Conservation (phyloP, 2,329 filamentous ascomycete species). For the Diaporthe batatas region DNA sequence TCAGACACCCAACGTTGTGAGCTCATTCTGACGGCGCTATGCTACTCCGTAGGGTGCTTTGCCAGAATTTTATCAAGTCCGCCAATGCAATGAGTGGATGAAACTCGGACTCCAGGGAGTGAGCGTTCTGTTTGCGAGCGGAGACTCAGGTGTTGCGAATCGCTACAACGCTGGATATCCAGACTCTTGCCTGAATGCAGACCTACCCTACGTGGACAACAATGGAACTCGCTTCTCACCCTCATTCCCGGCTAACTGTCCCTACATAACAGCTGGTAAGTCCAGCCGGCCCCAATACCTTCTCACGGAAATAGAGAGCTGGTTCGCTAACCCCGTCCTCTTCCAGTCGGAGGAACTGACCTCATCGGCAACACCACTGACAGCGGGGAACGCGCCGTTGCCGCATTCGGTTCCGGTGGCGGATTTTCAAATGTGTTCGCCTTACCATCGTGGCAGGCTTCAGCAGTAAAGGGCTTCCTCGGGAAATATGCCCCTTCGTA, state of each 20-base stretch:
- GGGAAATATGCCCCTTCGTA: constrained; percentile 42
- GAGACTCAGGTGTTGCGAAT: constrained; percentile 58
- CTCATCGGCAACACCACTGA: constrained; percentile 37
- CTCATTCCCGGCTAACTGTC: constrained; percentile 35
- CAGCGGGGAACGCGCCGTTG: constrained; percentile 44
- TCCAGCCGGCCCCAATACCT: constrained; percentile 40
- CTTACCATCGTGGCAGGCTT: constrained; percentile 57
- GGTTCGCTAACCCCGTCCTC: constrained; percentile 7
- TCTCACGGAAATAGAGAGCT: background rate
- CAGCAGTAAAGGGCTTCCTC: constrained; percentile 58
- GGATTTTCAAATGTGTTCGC: constrained; percentile 63
- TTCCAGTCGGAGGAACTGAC: constrained; percentile 32
- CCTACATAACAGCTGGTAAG: constrained; percentile 44
- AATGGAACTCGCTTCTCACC: constrained; percentile 41
- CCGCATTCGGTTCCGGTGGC: constrained; percentile 53
- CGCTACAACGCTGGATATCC: constrained; percentile 39
- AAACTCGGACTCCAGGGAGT: constrained; percentile 65
- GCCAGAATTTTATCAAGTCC: constrained; percentile 66
- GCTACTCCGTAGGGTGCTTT: constrained; percentile 55
- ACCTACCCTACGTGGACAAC: constrained; percentile 29
- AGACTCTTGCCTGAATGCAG: constrained; percentile 34
- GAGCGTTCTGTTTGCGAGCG: constrained; percentile 62
- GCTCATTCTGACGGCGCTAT: background rate
- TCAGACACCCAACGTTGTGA: too few species aligned
- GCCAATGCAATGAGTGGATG: constrained; percentile 64